Conservation (phyloP, 495 filamentous ascomycete species). For the Neurospora sp. region DNA sequence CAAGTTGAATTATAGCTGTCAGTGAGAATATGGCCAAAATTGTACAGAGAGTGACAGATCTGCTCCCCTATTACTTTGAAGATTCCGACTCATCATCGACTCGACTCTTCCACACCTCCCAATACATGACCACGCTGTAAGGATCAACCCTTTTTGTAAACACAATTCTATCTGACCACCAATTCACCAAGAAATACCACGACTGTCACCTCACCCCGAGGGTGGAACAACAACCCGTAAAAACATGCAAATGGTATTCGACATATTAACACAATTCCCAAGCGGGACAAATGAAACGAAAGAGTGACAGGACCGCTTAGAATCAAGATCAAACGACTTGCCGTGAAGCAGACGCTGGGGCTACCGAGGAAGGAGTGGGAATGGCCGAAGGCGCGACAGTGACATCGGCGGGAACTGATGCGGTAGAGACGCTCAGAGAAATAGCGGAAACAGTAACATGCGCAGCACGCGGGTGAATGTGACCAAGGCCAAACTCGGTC, state of each 20-base stretch:
- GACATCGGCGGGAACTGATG: background rate
- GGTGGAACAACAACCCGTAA: conserved; percentile 2
- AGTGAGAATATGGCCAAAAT: conserved; percentile 4
- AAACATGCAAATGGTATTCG: conserved; percentile 18
- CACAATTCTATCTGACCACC: conserved; percentile 14
- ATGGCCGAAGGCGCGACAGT: background rate
- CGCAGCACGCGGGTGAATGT: background rate
- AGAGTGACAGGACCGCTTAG: conserved; percentile 1
- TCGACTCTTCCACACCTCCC: conserved; percentile 6
- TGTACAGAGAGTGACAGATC: conserved; percentile 18
- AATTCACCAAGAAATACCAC: conserved; percentile 8
- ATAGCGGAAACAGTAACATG: background rate
- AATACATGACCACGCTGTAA: conserved; percentile 11
- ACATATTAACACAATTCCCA: conserved; percentile 8
- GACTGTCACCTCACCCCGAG: background rate
- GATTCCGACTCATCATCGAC: conserved; percentile 10
- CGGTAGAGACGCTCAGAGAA: background rate
- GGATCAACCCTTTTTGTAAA: conserved; percentile 10
- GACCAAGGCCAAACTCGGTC: conserved; percentile 9
- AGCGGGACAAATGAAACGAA: conserved; percentile 8
- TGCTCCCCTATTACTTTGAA: conserved; percentile 19
- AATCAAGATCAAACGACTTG: background rate
- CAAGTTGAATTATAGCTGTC: background rate
- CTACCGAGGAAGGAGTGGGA: background rate
- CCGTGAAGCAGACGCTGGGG: background rate